Percentiles rank a stretch among this genome's conserved stretches.
Evolutionary conservation across 306 rosid genomes (phyloP).

Genomic region (Trifolium subterraneum): DNA sequence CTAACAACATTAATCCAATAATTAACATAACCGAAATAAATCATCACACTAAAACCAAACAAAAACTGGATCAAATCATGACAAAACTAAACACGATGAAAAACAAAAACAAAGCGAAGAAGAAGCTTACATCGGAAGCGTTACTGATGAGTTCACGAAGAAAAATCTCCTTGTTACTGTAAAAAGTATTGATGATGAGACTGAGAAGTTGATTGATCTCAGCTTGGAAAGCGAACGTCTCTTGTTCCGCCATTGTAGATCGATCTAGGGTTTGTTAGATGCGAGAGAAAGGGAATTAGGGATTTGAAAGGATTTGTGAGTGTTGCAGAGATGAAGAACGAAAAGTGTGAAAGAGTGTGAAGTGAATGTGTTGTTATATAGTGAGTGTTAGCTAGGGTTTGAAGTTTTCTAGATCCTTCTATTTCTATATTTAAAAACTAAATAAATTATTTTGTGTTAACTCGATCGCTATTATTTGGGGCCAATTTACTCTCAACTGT

Average conservation of each 20-base stretch:
- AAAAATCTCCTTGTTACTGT: constrained; percentile 94
- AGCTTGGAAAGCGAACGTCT: constrained; percentile 92
- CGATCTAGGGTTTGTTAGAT: not conserved
- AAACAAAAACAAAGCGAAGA: fast-evolving
- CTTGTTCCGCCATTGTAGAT: constrained; percentile 54
- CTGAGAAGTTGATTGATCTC: constrained; percentile 95
- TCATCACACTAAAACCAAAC: not conserved
- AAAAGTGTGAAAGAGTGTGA: not conserved
- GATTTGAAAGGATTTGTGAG: not conserved
- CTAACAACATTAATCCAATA: not conserved
- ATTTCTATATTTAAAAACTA: not conserved
- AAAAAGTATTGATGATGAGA: constrained; percentile 86
- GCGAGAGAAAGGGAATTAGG: not conserved
- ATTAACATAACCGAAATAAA: no score
- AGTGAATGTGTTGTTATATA: not conserved
- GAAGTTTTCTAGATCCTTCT: constrained; percentile 39
- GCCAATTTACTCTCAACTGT: not conserved
- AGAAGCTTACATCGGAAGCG: constrained; percentile 70
- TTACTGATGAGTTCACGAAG: constrained; percentile 89
- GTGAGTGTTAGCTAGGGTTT: constrained; percentile 38
- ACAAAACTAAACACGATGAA: not conserved
- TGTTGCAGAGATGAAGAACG: not conserved
- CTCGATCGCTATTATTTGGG: not conserved
- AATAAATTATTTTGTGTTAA: not conserved
- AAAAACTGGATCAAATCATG: not conserved